phyloP scores from a whole-genome alignment of 164 flowering plant genomes.

The Dillenia suffruticosa region DNA sequence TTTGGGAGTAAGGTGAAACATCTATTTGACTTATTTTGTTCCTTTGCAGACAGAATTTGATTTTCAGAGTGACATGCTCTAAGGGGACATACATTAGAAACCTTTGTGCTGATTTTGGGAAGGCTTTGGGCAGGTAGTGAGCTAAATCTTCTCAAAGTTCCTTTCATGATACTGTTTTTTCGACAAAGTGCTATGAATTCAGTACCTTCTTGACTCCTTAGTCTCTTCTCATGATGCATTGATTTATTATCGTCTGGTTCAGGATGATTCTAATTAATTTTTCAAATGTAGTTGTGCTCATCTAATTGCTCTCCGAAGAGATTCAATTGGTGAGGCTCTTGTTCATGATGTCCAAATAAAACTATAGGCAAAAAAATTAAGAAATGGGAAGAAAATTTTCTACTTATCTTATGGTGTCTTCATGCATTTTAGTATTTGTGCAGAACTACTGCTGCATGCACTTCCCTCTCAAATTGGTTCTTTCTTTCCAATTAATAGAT shows the following conservation, averaged over 20 bases:
- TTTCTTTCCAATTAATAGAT: too few relatives aligned
- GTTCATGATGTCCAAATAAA: not conserved
- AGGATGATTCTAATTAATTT: not conserved
- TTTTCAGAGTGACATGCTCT: slow-evolving; percentile 86
- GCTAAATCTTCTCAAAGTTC: not conserved
- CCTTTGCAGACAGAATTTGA: slow-evolving; percentile 78
- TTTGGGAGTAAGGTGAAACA: too few relatives aligned
- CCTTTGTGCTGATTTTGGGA: slow-evolving; percentile 92
- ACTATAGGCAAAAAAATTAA: too few relatives aligned
- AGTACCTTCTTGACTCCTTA: not conserved
- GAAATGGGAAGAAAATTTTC: too few relatives aligned
- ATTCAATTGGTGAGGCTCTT: slow-evolving; percentile 68
- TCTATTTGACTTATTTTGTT: not conserved
- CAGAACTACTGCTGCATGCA: too few relatives aligned
- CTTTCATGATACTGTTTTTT: not conserved
- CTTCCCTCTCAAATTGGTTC: too few relatives aligned
- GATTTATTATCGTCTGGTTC: not conserved
- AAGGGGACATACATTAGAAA: slow-evolving; percentile 97
- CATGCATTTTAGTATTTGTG: too few relatives aligned
- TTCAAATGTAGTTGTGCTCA: slow-evolving; percentile 85
- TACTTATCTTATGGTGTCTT: too few relatives aligned
- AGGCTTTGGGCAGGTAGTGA: slow-evolving; percentile 73
- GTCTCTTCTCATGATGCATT: not conserved
- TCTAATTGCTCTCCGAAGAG: slow-evolving; percentile 81
- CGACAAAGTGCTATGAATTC: not conserved